A percentile compares a stretch with the other conserved stretches of the same genome.
phyloP scores from a whole-genome alignment of 176 grass and related monocot species.

The Phoenix dactylifera region DNA sequence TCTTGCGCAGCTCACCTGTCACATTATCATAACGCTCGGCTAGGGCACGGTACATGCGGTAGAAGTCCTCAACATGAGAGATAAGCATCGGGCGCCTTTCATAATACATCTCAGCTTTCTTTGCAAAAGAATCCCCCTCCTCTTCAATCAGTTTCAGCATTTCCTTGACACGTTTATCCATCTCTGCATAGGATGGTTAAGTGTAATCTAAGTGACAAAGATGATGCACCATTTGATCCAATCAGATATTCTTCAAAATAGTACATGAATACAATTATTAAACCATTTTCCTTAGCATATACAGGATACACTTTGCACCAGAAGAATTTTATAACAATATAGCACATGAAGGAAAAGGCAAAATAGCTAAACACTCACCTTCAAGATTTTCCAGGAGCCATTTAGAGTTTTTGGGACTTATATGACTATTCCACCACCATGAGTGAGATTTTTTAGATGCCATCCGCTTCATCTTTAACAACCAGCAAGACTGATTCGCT shows the following conservation, averaged over 20 bases:
- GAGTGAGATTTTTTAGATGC: constrained; percentile 73
- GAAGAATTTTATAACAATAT: neutral
- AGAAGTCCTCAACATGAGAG: constrained; percentile 74
- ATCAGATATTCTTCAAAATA: too few relatives aligned
- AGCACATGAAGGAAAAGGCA: constrained; percentile 1
- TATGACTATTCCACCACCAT: constrained; percentile 97
- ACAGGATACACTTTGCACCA: too few relatives aligned
- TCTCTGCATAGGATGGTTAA: constrained; percentile 41
- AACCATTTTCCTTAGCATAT: too few relatives aligned
- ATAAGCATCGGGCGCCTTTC: constrained; percentile 59
- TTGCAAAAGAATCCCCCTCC: constrained; percentile 86
- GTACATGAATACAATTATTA: too few relatives aligned
- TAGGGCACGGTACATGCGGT: constrained; percentile 89
- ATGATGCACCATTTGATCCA: too few relatives aligned
- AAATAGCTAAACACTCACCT: constrained; percentile 28
- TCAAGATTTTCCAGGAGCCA: constrained; percentile 90
- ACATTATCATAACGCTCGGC: constrained; percentile 96
- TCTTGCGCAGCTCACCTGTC: constrained; percentile 76
- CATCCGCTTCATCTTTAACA: constrained; percentile 46
- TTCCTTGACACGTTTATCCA: constrained; percentile 90
- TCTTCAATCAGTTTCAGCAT: constrained; percentile 91
- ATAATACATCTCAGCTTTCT: constrained; percentile 94
- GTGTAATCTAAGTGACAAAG: too few relatives aligned
- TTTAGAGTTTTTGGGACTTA: constrained; percentile 77
- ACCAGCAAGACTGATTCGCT: too few relatives aligned